phyloP scores from a whole-genome alignment of 306 rosid species.

The Castanea crenata region DNA sequence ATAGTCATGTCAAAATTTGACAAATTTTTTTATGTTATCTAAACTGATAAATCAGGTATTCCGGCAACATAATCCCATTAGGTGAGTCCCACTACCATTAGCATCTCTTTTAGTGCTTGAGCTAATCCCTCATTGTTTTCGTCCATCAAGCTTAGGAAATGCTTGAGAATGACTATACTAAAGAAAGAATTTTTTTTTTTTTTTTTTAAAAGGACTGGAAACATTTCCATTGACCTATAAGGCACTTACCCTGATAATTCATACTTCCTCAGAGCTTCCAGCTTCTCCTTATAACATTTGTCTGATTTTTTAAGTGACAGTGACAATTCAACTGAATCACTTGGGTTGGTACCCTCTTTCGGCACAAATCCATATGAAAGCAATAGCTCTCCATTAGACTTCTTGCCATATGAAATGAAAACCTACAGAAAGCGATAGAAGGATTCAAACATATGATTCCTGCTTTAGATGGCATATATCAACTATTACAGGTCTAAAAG shows the following conservation, averaged over 20 bases:
- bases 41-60: too few relatives aligned
- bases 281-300: constrained; percentile 65
- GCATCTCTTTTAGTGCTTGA: too few relatives aligned
- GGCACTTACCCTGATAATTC: constrained; percentile 69
- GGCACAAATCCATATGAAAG: constrained; percentile 94
- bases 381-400: constrained; percentile 91
- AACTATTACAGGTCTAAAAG: background rate
- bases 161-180: background rate
- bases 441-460: constrained; percentile 20
- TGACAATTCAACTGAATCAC: constrained; percentile 84
- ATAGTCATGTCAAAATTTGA: background rate
- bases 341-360: constrained; percentile 85
- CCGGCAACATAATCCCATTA: too few relatives aligned
- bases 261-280: constrained; percentile 61
- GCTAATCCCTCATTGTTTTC: too few relatives aligned
- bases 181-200: background rate
- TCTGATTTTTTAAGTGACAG: constrained; percentile 74
- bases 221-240: background rate
- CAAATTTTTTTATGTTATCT: too few relatives aligned
- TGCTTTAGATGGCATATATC: background rate
- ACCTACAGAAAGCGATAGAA: constrained; percentile 55
- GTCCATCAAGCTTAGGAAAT: background rate
- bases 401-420: constrained; percentile 90
- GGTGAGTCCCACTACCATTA: too few relatives aligned
- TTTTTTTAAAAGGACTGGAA: background rate